These are phyloP conservation scores for Gillenia trifoliata DNA, from an alignment of 306 rosid species.

Conservation along the genomic window DNA sequence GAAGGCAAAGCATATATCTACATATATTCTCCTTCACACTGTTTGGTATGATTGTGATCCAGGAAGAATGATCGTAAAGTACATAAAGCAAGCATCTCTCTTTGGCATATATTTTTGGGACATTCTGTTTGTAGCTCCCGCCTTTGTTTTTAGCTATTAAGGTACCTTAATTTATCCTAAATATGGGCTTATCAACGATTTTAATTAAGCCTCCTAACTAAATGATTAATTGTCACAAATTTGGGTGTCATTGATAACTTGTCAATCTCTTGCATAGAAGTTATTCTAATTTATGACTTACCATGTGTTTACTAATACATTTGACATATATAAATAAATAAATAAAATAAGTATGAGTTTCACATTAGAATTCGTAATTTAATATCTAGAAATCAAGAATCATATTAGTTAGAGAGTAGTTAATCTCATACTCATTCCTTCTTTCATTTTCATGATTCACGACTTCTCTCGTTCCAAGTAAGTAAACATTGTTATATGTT, in stretches of 20 bases:
- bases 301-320: no score
- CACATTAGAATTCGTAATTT: no score
- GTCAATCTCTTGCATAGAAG: no score
- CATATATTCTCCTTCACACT: conserved; percentile 24
- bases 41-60: conserved; percentile 30
- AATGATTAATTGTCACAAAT: neutral
- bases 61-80: conserved; percentile 42
- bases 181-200: neutral
- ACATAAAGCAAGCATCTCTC: conserved; percentile 41
- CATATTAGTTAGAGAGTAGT: neutral
- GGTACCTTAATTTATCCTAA: conserved; percentile 5
- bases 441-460: neutral
- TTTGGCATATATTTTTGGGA: conserved; percentile 57
- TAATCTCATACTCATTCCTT: no score
- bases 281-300: no score
- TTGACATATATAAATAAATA: no score
- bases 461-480: neutral
- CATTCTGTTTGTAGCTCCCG: conserved; percentile 63
- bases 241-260: neutral
- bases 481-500: neutral
- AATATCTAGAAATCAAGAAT: neutral
- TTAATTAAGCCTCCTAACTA: neutral
- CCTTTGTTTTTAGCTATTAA: conserved; percentile 30
- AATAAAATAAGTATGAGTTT: no score
- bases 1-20: conserved; percentile 43